Conservation (phyloP, 2,329 filamentous ascomycete genomes). For the Didymella sp. region DNA sequence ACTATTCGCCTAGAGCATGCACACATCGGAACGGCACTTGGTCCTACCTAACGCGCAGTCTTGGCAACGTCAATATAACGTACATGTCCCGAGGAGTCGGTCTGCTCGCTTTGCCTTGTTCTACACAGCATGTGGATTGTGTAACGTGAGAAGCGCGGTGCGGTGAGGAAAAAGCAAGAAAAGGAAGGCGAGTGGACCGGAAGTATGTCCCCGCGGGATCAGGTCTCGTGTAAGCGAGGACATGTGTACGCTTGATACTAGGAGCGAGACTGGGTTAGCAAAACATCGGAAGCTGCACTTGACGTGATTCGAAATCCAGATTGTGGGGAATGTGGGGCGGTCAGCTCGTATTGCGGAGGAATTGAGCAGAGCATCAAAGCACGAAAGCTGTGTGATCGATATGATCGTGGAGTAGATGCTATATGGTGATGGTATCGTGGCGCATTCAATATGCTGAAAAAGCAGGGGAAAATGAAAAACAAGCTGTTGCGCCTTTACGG, state of each 20-base stretch:
- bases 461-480: background rate
- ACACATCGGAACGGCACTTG: conserved; percentile 13
- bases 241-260: background rate
- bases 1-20: background rate
- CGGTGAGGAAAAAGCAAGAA: background rate
- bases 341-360: background rate
- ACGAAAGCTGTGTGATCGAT: no score
- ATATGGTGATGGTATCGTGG: conserved; percentile 7
- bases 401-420: background rate
- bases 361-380: background rate
- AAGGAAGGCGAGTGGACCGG: background rate
- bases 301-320: background rate
- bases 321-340: conserved; percentile 17
- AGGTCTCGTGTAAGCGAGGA: background rate
- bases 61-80: background rate
- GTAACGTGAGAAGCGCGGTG: background rate
- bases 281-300: conserved; percentile 18
- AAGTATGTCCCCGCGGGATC: background rate
- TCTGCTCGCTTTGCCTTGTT: background rate
- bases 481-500: conserved; percentile 15
- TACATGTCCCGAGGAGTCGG: background rate
- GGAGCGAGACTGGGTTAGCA: conserved; percentile 1
- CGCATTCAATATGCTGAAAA: background rate
- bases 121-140: background rate
- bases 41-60: background rate